Percentiles rank a stretch among this genome's conserved stretches.
These are phyloP conservation scores for Candida odintsovae DNA, from an alignment of 805 yeast species.

Conservation along the genomic window DNA sequence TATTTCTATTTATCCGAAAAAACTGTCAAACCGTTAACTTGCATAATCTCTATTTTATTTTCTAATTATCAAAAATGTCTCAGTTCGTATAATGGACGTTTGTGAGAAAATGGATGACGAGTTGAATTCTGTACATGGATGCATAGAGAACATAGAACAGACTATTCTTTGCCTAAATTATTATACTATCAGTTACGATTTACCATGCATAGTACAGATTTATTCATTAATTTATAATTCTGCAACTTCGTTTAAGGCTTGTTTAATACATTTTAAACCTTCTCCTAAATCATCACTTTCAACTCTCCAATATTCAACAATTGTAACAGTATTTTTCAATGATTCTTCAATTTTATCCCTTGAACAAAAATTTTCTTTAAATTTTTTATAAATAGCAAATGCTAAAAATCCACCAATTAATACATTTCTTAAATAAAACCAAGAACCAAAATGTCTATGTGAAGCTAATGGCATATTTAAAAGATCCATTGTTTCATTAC, in stretches of 20 bases:
- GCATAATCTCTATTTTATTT: too few relatives aligned
- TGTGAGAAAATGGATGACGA: too few relatives aligned
- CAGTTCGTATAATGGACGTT: too few relatives aligned
- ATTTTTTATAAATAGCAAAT: constrained; percentile 10
- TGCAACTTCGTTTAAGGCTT: constrained; percentile 5
- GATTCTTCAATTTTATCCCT: constrained; percentile 7
- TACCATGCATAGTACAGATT: too few relatives aligned
- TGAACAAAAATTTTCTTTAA: constrained; percentile 5
- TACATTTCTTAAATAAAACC: constrained; percentile 19
- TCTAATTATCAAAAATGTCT: too few relatives aligned
- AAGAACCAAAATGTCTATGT: constrained; percentile 23
- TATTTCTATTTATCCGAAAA: too few relatives aligned
- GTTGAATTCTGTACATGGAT: too few relatives aligned
- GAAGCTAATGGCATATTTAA: constrained; percentile 18
- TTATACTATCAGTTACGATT: too few relatives aligned
- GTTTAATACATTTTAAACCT: constrained; percentile 1
- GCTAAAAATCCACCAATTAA: constrained; percentile 6
- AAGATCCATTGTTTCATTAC: constrained; percentile 15
- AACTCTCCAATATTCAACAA: constrained; percentile 19
- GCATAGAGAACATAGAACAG: too few relatives aligned
- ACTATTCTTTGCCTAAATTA: too few relatives aligned
- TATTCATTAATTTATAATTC: background rate
- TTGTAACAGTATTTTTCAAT: constrained; percentile 2
- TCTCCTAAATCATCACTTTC: constrained; percentile 16
- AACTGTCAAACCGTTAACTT: too few relatives aligned